Percentiles rank a stretch among this genome's conserved stretches.
These are phyloP conservation scores for Setomelanomma holmii DNA, from an alignment of 2,329 filamentous ascomycete genomes.

Conservation along the genomic window DNA sequence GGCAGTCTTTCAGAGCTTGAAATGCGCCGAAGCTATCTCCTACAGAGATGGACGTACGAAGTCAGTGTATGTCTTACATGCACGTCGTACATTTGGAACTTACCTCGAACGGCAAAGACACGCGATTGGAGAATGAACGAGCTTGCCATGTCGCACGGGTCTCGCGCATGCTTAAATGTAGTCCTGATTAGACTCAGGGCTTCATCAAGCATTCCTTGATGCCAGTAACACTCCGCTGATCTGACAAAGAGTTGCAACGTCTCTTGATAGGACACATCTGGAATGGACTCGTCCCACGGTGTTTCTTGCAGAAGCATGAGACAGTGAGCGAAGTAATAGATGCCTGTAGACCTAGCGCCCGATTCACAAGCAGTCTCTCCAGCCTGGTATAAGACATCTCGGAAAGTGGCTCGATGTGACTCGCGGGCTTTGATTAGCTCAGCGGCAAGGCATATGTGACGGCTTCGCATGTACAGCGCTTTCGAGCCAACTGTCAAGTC, in stretches of 20 bases:
- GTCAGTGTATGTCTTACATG: too few relatives aligned
- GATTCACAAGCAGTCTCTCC: constrained; percentile 81
- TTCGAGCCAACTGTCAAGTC: constrained; percentile 58
- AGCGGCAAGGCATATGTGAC: constrained; percentile 80
- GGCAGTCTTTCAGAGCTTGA: constrained; percentile 71
- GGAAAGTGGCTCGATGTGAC: constrained; percentile 67
- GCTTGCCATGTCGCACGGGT: constrained; percentile 79
- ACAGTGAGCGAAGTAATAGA: constrained; percentile 81
- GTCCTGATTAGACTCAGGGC: constrained; percentile 73
- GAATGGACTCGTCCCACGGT: constrained; percentile 73
- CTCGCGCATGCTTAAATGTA: constrained; percentile 74
- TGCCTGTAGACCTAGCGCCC: constrained; percentile 80
- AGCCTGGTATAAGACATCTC: constrained; percentile 79
- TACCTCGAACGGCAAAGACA: constrained; percentile 76
- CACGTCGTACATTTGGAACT: too few relatives aligned
- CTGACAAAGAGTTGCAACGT: constrained; percentile 75
- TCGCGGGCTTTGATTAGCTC: constrained; percentile 75
- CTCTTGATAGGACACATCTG: constrained; percentile 85
- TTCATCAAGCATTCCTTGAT: constrained; percentile 73
- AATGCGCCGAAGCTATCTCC: constrained; percentile 75
- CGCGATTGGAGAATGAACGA: constrained; percentile 84
- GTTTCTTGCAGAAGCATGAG: constrained; percentile 79
- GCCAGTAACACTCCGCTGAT: constrained; percentile 82
- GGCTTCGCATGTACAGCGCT: constrained; percentile 73
- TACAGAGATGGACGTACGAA: too few relatives aligned